phyloP scores from a whole-genome alignment of 192 early-diverging fungal genomes.

The Phycomyces blakesleeanus region DNA sequence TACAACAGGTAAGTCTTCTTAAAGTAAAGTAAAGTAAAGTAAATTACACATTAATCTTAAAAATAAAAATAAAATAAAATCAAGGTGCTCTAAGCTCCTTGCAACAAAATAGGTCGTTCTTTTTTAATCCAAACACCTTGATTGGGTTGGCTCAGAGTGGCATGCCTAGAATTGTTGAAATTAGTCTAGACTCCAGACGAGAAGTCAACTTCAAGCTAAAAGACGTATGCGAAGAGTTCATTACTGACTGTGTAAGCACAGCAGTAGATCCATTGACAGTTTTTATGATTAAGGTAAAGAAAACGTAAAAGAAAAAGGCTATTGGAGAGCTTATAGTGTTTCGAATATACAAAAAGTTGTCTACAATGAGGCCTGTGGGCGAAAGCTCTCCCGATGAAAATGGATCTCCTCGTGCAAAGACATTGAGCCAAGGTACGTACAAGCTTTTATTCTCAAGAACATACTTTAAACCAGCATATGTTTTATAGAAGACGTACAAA shows the following conservation, averaged over 20 bases:
- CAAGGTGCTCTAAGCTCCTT: slow-evolving; percentile 14
- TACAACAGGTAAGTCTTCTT: slow-evolving; percentile 45
- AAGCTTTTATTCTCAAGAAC: neutral
- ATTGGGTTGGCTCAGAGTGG: slow-evolving; percentile 28
- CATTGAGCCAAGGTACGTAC: slow-evolving; percentile 15
- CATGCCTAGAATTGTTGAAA: slow-evolving; percentile 25
- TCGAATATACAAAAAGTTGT: slow-evolving; percentile 9
- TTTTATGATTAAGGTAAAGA: slow-evolving; percentile 48
- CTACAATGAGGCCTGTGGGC: slow-evolving; percentile 7
- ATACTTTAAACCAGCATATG: neutral
- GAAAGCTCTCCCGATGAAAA: neutral
- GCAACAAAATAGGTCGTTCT: slow-evolving; percentile 15
- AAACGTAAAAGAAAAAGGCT: neutral
- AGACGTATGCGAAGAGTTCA: slow-evolving; percentile 73
- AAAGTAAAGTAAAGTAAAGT: neutral
- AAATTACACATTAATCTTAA: too few relatives aligned
- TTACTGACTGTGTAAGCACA: slow-evolving; percentile 59
- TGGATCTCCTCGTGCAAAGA: neutral
- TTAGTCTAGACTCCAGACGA: slow-evolving; percentile 42
- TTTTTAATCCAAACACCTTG: slow-evolving; percentile 29
- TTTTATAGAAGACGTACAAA: slow-evolving; percentile 28
- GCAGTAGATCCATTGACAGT: slow-evolving; percentile 59
- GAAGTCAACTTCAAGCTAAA: slow-evolving; percentile 69
- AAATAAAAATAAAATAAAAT: slow-evolving; percentile 2
- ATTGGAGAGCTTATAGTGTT: neutral